Percentiles rank a stretch among this genome's conserved stretches.
Evolutionary conservation across 495 filamentous ascomycete species (phyloP).

Genomic region (Penicillium cinerascens): DNA sequence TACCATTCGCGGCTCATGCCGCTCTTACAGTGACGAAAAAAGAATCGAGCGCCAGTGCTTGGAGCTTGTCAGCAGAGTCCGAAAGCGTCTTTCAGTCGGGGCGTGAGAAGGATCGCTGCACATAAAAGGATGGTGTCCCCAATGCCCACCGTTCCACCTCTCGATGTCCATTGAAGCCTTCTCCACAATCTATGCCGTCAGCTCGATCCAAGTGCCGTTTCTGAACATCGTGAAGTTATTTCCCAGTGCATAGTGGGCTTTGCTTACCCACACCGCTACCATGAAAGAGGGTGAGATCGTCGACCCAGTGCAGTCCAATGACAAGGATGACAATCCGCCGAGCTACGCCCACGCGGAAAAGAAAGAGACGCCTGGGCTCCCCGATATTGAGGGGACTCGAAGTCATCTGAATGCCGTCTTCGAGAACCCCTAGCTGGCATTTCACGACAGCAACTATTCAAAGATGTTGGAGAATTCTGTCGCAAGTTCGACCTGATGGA

Average conservation of each 20-base stretch:
- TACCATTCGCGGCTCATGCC: conserved; percentile 4
- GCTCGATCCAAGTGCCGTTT: too few species aligned
- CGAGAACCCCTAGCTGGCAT: conserved; percentile 52
- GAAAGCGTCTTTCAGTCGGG: background rate
- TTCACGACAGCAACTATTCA: conserved; percentile 42
- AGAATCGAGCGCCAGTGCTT: background rate
- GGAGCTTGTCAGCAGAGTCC: background rate
- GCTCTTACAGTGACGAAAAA: background rate
- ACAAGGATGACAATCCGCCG: conserved; percentile 5
- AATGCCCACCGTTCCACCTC: too few species aligned
- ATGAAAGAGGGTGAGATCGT: too few species aligned
- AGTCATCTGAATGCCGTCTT: conserved; percentile 34
- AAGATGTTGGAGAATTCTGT: conserved; percentile 50
- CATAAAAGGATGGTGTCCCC: background rate
- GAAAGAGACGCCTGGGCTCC: background rate
- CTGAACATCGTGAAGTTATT: too few species aligned
- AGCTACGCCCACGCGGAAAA: conserved; percentile 13
- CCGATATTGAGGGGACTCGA: conserved; percentile 22
- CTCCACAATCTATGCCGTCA: too few species aligned
- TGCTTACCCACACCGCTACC: too few species aligned
- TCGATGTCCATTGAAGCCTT: too few species aligned
- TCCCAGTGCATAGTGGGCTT: too few species aligned
- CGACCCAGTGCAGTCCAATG: too few species aligned
- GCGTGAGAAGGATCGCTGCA: too few species aligned
- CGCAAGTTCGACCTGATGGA: conserved; percentile 39